Percentiles rank a stretch among this genome's conserved stretches.
Conservation (phyloP, 208 protist genomes). For the Acanthamoeba triangularis region DNA sequence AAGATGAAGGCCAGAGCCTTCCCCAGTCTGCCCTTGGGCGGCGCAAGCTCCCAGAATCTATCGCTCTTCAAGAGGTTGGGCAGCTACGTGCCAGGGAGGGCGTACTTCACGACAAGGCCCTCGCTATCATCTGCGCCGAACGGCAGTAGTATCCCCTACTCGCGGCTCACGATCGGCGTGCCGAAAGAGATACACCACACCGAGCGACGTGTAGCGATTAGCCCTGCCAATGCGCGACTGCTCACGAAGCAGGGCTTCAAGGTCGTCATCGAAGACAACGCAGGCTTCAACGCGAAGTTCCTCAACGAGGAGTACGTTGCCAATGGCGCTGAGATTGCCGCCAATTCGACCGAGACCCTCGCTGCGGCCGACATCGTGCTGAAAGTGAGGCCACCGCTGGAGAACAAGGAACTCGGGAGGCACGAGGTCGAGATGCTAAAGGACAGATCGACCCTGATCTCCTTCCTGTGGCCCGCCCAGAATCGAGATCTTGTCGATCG, state of each 20-base stretch:
- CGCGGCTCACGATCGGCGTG: conserved; percentile 83
- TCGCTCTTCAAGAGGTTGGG: neutral
- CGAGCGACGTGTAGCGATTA: conserved; percentile 90
- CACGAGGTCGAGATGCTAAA: conserved; percentile 89
- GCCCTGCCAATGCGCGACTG: conserved; percentile 84
- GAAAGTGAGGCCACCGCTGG: conserved; percentile 90
- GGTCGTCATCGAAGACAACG: conserved; percentile 90
- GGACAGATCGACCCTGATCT: conserved; percentile 87
- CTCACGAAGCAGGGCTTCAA: conserved; percentile 88
- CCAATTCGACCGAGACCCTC: conserved; percentile 76
- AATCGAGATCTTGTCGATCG: conserved; percentile 83
- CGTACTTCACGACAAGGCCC: conserved; percentile 22
- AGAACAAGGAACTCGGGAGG: conserved; percentile 47
- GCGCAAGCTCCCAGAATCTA: neutral
- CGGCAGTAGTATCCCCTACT: conserved; percentile 1
- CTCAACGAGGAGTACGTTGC: conserved; percentile 89
- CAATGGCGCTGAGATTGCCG: conserved; percentile 90
- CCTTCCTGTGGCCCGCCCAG: conserved; percentile 89
- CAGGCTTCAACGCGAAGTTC: conserved; percentile 90
- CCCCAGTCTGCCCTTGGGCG: neutral
- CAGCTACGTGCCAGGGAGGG: conserved; percentile 29
- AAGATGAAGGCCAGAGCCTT: conserved; percentile 11
- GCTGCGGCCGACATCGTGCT: conserved; percentile 89
- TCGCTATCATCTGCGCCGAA: neutral
- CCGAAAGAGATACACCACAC: conserved; percentile 81